phyloP scores from a whole-genome alignment of 2,329 filamentous ascomycete species.

The Penicillium hesseltinei region DNA sequence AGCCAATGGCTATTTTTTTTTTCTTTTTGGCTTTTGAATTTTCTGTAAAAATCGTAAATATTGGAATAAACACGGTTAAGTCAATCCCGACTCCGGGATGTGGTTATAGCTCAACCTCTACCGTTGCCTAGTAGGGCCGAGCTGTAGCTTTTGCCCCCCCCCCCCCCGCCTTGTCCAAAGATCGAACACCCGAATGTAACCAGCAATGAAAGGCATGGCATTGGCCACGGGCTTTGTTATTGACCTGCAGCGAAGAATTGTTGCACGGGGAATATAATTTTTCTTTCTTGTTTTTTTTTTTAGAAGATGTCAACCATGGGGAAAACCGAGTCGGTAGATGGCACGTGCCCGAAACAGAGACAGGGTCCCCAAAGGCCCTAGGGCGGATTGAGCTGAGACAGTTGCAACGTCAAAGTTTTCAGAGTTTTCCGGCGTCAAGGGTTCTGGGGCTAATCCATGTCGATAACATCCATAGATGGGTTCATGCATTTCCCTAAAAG shows the following conservation, averaged over 20 bases:
- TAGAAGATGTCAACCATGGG: conserved; percentile 9
- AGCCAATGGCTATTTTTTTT: conserved; percentile 9
- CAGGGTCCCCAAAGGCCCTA: neutral
- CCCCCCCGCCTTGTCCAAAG: conserved; percentile 13
- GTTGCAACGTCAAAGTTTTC: conserved; percentile 15
- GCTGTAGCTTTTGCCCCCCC: conserved; percentile 3
- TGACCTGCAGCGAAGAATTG: conserved; percentile 8
- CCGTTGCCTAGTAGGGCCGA: conserved; percentile 5
- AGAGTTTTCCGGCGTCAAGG: conserved; percentile 4
- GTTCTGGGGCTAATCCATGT: conserved; percentile 10
- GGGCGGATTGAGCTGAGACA: conserved; percentile 3
- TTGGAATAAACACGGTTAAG: conserved; percentile 1
- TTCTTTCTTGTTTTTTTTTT: neutral
- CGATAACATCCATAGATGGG: conserved; percentile 16
- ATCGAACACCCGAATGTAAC: conserved; percentile 19
- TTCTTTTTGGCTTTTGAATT: neutral
- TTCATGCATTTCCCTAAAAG: conserved; percentile 15
- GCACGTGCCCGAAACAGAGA: conserved; percentile 21
- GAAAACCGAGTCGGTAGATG: conserved; percentile 3
- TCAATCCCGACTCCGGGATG: conserved; percentile 10
- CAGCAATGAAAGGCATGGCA: conserved; percentile 10
- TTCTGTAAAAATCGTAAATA: conserved; percentile 8
- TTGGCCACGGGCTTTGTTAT: conserved; percentile 8
- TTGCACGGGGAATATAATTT: neutral
- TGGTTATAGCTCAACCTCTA: conserved; percentile 3